These are phyloP conservation scores for Funneliformis mosseae DNA, from an alignment of 192 early-diverging fungal genomes.

Conservation along the genomic window DNA sequence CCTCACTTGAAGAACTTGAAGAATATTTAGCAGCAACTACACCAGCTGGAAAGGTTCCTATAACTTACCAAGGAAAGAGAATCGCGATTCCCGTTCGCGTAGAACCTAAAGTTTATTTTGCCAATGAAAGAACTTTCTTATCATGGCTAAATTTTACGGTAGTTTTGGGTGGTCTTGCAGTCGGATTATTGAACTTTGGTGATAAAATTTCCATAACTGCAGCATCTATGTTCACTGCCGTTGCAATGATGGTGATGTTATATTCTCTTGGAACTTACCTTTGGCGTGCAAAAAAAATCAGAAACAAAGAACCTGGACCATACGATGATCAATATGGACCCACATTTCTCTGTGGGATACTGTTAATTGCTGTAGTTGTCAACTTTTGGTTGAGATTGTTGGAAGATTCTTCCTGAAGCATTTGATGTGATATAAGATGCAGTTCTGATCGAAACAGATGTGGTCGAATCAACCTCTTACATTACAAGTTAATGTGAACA, in stretches of 20 bases:
- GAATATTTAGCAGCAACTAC: slow-evolving; percentile 13
- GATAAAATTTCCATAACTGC: slow-evolving; percentile 71
- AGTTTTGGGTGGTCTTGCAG: slow-evolving; percentile 67
- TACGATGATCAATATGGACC: slow-evolving; percentile 81
- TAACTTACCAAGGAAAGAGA: slow-evolving; percentile 48
- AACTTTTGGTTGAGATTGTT: slow-evolving; percentile 73
- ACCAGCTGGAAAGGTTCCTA: slow-evolving; percentile 37
- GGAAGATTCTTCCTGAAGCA: slow-evolving; percentile 12
- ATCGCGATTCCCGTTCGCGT: slow-evolving; percentile 67
- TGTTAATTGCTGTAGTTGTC: slow-evolving; percentile 65
- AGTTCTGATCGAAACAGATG: no score
- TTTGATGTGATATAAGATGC: not conserved
- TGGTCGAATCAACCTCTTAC: no score
- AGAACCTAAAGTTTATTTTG: slow-evolving; percentile 91
- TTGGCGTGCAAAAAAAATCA: slow-evolving; percentile 79
- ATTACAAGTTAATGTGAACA: no score
- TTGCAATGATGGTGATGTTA: slow-evolving; percentile 78
- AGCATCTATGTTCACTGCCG: slow-evolving; percentile 66
- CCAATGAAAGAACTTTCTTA: slow-evolving; percentile 92
- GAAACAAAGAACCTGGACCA: slow-evolving; percentile 73
- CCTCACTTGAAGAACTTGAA: slow-evolving; percentile 22
- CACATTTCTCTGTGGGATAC: slow-evolving; percentile 66
- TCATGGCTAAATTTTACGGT: slow-evolving; percentile 85
- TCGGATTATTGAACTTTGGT: slow-evolving; percentile 81
- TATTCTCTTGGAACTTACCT: slow-evolving; percentile 79